Base-by-base conservation (phyloP, 75 land plant genomes). In the Isoetes taiwanensis region DNA sequence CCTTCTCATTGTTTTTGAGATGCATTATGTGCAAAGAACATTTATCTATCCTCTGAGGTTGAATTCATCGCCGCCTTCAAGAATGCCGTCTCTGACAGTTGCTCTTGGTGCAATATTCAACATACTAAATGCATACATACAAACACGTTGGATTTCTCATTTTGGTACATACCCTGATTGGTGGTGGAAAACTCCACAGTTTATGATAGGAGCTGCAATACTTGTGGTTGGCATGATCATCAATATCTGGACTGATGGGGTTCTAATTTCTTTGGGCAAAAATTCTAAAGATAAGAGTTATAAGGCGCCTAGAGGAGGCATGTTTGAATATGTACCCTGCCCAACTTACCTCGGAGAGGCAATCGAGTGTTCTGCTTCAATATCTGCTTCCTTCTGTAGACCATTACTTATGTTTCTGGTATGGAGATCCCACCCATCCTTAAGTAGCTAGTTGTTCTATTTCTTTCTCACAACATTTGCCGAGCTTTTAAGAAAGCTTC, bases 321-420 rank as follows among this genome's bases (percentile, higher is more conserved):
- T 71, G 72, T 90, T 72, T 41, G 82, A 83, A 62, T 34, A 57
- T 35, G 80, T 90, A 48, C 67, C 81, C 14, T 82, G 97, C 41
- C 82, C 97, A 0, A 90, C 85, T 42, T 90, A 90, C 56, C 63
- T 83, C 29, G 81, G 93, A 34, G 97, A 90, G 74, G 53, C 78
- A 40, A 40, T 79, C 55, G 97, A 90, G 77, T 90, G 97, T n/a
- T n/a, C n/a, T n/a, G n/a, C n/a, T n/a, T n/a, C n/a, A n/a, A n/a
- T n/a, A n/a, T n/a, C n/a, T n/a, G n/a, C n/a, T n/a, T n/a, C n/a
- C n/a, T n/a, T n/a, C n/a, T n/a, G n/a, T n/a, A n/a, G n/a, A n/a
- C n/a, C n/a, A n/a, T n/a, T n/a, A n/a, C n/a, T n/a, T n/a, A n/a
- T n/a, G n/a, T n/a, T n/a, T n/a, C n/a, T n/a, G n/a, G n/a, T n/a